Conservation (phyloP, 2,329 filamentous ascomycete species). For the Penicillium sp. region DNA sequence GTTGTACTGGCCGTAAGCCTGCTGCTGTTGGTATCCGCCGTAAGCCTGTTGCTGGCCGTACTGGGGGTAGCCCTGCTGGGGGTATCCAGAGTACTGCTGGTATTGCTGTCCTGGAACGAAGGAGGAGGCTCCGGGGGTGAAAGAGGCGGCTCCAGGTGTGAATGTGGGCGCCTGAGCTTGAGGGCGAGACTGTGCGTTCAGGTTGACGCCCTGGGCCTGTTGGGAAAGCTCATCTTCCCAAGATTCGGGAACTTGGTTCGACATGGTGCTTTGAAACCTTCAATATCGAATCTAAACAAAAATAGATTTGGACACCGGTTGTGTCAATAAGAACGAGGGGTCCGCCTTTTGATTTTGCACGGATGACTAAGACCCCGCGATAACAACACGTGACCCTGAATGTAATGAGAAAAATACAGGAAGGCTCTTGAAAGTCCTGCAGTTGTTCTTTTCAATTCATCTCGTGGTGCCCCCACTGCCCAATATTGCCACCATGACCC, state of each 20-base stretch:
- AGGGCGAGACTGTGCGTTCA: constrained; percentile 59
- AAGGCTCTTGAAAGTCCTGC: neutral
- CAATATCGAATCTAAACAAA: constrained; percentile 24
- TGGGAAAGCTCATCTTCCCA: constrained; percentile 91
- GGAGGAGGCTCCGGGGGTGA: constrained; percentile 69
- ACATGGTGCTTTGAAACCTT: constrained; percentile 61
- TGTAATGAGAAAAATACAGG: neutral
- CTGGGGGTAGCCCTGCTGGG: constrained; percentile 37
- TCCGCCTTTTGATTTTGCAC: constrained; percentile 26
- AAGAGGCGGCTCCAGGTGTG: constrained; percentile 67
- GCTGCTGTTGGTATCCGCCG: constrained; percentile 43
- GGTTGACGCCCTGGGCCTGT: constrained; percentile 74
- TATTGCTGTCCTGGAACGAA: constrained; percentile 74
- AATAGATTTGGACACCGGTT: constrained; percentile 21
- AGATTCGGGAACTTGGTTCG: constrained; percentile 74
- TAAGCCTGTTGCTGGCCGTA: constrained; percentile 33
- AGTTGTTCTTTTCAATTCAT: neutral
- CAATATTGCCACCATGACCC: neutral
- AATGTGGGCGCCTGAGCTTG: constrained; percentile 57
- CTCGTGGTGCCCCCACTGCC: neutral
- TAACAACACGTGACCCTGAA: constrained; percentile 18
- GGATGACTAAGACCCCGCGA: constrained; percentile 26
- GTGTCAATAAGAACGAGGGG: constrained; percentile 29
- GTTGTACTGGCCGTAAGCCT: constrained; percentile 43
- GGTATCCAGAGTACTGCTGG: constrained; percentile 53